Base-by-base conservation (phyloP, 1,284 basidiomycete species). In the Cutaneotrichosporon daszewskae region DNA sequence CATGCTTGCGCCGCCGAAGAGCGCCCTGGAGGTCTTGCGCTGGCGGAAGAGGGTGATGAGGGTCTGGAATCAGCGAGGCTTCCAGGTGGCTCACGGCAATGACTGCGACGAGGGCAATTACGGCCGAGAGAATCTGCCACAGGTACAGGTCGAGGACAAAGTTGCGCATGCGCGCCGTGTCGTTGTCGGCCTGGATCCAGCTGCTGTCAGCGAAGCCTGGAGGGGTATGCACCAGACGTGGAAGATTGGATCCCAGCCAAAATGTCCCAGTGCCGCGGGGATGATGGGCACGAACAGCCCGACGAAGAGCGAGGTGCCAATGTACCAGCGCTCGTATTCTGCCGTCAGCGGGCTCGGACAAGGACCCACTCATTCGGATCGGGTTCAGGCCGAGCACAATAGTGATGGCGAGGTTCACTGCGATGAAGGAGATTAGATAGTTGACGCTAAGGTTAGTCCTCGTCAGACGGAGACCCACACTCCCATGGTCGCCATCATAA, bases 381-480 rank as follows among this genome's bases (percentile, higher is more conserved):
- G 63, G 57, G 32, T 66, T 60, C 18, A 63, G 37, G 3, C 57
- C 56, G 39, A 66, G 53, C 11, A 57, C 55, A 11, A 66, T 55
- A 10, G 56, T 63, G 8, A 63, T 28, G 47, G 54, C 48, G 24
- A 66, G 51, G 36, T 66, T 66, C 36, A 66, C 43, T 6, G 61
- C 63, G 33, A 66, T 66, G 28, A 47, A 58, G 1, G 58, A 63
- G 27, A 55, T 55, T 18, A 63, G 46, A 22, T 57, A 58, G 48
- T 63, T 63, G 47, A 63, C 63, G 3, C 62, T 64, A 43, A 2
- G 32, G 25, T 33, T 12, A 16, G 16, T 24, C 16, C 32, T 34
- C 10, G 8, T 26, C 6, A 7, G 16, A 13, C 25, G n/a, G 27
- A 18, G 14, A 60, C 59, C 54, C 33, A 64, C 60, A 52, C 46